phyloP scores from a whole-genome alignment of 306 rosid species.

The Gleditsia sinensis region DNA sequence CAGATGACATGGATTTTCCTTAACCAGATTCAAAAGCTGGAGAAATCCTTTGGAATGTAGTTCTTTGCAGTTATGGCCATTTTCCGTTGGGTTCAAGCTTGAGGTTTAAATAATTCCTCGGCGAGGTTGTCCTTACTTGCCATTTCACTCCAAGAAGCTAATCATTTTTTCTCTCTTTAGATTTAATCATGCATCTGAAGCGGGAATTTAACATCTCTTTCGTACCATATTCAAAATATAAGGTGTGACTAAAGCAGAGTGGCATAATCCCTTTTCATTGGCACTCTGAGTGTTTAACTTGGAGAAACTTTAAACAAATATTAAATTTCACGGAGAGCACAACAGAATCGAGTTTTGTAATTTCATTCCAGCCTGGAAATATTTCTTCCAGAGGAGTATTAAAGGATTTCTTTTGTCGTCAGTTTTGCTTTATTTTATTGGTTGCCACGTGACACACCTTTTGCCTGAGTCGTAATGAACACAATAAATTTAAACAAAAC shows the following conservation, averaged over 20 bases:
- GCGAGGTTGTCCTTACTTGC: conserved; percentile 48
- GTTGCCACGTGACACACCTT: too few species aligned
- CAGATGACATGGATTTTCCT: conserved; percentile 99
- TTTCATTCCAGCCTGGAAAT: not conserved
- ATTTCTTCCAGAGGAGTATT: conserved; percentile 9
- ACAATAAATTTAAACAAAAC: too few species aligned
- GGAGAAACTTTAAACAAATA: conserved; percentile 31
- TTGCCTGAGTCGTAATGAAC: too few species aligned
- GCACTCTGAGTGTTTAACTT: conserved; percentile 28
- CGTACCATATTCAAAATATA: conserved; percentile 37
- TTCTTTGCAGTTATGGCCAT: conserved; percentile 18
- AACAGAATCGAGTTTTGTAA: conserved; percentile 32
- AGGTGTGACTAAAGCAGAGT: conserved; percentile 40
- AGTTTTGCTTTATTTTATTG: too few species aligned
- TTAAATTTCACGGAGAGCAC: conserved; percentile 4
- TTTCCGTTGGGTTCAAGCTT: conserved; percentile 45
- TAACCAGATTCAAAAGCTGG: conserved; percentile 78
- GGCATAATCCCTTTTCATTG: conserved; percentile 38
- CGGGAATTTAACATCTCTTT: conserved; percentile 33
- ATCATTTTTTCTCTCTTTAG: conserved; percentile 35
- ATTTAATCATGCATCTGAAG: conserved; percentile 37
- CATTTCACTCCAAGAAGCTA: conserved; percentile 22
- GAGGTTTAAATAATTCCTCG: conserved; percentile 48
- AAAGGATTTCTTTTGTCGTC: not conserved
- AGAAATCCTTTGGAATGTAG: conserved; percentile 70